Evolutionary conservation across 2,329 filamentous ascomycete species (phyloP).

Genomic region (Alternaria novae-zelandiae): DNA sequence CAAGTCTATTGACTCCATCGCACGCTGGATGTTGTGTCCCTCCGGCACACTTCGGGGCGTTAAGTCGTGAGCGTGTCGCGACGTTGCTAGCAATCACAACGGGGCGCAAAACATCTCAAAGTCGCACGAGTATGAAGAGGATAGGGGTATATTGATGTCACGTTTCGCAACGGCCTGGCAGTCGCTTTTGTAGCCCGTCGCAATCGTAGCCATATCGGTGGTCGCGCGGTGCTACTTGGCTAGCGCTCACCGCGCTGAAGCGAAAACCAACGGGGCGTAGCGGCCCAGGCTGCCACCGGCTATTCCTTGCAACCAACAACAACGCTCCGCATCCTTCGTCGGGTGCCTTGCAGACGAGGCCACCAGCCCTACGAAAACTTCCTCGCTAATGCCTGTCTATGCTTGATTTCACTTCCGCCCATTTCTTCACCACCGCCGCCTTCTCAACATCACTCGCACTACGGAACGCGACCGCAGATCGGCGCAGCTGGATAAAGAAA

Average conservation of each 20-base stretch:
- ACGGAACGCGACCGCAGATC: conserved; percentile 1
- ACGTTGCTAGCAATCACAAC: neutral
- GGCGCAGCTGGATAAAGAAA: conserved; percentile 15
- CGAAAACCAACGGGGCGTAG: neutral
- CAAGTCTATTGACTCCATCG: neutral
- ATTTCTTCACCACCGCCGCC: neutral
- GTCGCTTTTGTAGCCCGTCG: neutral
- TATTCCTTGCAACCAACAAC: neutral
- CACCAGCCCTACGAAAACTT: neutral
- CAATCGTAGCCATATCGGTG: neutral
- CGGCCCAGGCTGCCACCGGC: neutral
- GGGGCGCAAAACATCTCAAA: neutral
- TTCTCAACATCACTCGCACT: neutral
- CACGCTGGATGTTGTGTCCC: neutral
- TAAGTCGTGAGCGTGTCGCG: neutral
- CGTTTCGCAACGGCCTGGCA: neutral
- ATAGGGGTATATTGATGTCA: neutral
- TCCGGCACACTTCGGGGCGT: neutral
- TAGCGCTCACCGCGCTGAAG: neutral
- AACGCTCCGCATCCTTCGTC: neutral
- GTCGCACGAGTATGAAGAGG: neutral
- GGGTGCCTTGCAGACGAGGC: neutral
- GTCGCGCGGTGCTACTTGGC: neutral
- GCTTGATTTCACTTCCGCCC: neutral
- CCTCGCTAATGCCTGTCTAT: neutral